Conservation (phyloP, 2,329 filamentous ascomycete species). For the Emericellopsis cladophorae region DNA sequence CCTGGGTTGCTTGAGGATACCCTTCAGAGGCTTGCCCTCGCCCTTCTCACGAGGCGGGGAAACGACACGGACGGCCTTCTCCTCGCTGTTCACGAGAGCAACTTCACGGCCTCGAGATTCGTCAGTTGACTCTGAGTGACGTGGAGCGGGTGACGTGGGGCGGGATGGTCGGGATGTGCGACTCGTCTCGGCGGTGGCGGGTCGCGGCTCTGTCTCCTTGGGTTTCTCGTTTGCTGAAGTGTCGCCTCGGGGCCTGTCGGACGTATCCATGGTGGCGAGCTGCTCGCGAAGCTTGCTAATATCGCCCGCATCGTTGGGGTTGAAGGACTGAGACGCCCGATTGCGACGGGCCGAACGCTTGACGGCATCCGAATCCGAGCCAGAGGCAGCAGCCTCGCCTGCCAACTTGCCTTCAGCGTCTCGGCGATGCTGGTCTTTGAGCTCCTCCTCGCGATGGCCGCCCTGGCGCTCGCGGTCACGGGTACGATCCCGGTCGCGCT, state of each 20-base stretch:
- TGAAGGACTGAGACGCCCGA: slow-evolving; percentile 20
- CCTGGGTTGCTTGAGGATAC: slow-evolving; percentile 76
- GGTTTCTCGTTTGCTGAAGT: background rate
- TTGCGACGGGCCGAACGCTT: slow-evolving; percentile 17
- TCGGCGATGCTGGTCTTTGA: slow-evolving; percentile 18
- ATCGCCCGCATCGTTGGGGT: slow-evolving; percentile 38
- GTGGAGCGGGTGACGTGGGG: slow-evolving; percentile 8
- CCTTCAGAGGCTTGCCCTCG: slow-evolving; percentile 60
- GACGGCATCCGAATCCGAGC: slow-evolving; percentile 30
- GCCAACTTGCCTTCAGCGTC: slow-evolving; percentile 24
- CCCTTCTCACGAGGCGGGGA: slow-evolving; percentile 53
- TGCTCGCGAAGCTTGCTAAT: slow-evolving; percentile 37
- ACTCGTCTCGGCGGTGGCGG: background rate
- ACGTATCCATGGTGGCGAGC: slow-evolving; percentile 26
- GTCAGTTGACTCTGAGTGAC: slow-evolving; percentile 3
- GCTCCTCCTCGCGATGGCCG: slow-evolving; percentile 3
- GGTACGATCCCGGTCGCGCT: background rate
- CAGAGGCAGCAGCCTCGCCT: slow-evolving; percentile 18
- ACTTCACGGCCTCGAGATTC: slow-evolving; percentile 30
- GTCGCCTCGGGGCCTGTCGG: background rate
- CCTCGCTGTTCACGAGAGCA: slow-evolving; percentile 16
- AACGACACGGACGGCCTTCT: slow-evolving; percentile 52
- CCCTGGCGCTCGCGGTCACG: slow-evolving; percentile 1
- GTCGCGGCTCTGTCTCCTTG: background rate
- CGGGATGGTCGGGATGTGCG: slow-evolving; percentile 4